Evolutionary conservation across 202 grass and related monocot species (phyloP).

Genomic region (Eragrostis tef): DNA sequence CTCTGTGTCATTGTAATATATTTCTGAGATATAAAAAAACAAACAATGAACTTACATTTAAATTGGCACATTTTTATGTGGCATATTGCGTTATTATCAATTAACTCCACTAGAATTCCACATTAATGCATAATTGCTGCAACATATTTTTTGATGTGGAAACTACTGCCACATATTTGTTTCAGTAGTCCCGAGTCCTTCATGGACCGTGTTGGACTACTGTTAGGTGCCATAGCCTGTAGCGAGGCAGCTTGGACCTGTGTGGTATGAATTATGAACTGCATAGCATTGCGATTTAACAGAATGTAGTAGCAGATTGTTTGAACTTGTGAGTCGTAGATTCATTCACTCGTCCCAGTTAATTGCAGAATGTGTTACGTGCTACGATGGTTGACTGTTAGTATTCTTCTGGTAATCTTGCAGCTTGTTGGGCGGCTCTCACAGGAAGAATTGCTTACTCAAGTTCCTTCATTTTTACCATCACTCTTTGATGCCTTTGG

Average conservation of each 20-base stretch:
- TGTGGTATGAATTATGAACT: not conserved
- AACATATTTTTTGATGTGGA: too few species aligned
- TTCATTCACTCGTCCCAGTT: constrained; percentile 1
- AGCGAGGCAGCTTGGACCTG: not conserved
- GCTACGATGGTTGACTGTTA: constrained; percentile 16
- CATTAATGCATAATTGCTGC: not conserved
- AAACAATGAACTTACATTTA: not conserved
- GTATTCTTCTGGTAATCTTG: constrained; percentile 47
- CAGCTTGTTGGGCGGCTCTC: constrained; percentile 89
- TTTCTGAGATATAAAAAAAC: not conserved
- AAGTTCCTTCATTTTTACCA: constrained; percentile 85
- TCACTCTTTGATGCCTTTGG: constrained; percentile 88
- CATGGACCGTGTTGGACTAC: not conserved
- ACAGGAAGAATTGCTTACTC: constrained; percentile 74
- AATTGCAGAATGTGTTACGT: constrained; percentile 36
- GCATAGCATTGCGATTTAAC: not conserved
- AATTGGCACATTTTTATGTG: not conserved
- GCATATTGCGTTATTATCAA: not conserved
- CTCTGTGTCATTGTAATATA: not conserved
- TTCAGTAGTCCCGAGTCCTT: not conserved
- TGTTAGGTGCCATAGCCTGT: not conserved
- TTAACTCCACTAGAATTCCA: not conserved
- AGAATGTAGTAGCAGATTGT: not conserved
- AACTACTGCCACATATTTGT: not conserved
- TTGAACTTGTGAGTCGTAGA: constrained; percentile 9